Evolutionary conservation across 441 rosid species (phyloP).

Genomic region (Pelargonium australe): DNA sequence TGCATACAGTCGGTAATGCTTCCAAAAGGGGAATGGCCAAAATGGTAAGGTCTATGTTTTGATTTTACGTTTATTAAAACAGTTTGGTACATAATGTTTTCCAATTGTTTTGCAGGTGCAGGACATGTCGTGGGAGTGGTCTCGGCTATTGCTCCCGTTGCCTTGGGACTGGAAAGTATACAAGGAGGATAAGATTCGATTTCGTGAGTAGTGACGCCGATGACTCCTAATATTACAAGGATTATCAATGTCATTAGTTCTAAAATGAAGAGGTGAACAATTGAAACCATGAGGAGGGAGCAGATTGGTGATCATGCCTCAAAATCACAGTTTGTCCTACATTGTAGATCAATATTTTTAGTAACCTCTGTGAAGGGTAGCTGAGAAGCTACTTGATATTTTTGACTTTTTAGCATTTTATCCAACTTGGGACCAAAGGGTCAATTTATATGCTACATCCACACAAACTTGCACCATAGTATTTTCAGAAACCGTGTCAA

Average conservation of each 20-base stretch:
- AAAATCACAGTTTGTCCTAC: neutral
- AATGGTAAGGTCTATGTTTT: slow-evolving; percentile 45
- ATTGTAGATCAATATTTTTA: neutral
- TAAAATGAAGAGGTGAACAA: neutral
- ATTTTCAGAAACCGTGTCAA: no score
- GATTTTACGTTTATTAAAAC: neutral
- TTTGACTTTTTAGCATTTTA: no score
- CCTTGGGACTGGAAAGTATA: slow-evolving; percentile 68
- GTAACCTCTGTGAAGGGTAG: neutral
- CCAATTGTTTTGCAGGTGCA: slow-evolving; percentile 47
- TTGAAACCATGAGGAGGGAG: no score
- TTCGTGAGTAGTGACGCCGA: slow-evolving; percentile 43
- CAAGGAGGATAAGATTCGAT: slow-evolving; percentile 60
- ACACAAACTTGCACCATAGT: no score
- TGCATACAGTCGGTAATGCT: slow-evolving; percentile 45
- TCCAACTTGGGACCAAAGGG: no score
- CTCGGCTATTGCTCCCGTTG: slow-evolving; percentile 59
- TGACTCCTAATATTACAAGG: neutral
- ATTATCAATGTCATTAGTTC: neutral
- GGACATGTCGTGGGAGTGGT: slow-evolving; percentile 73
- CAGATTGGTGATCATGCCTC: neutral
- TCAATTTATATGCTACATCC: no score
- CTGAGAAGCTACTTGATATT: no score
- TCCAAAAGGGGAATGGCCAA: slow-evolving; percentile 82
- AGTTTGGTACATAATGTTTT: neutral